A percentile compares a stretch with the other conserved stretches of the same genome.
These are phyloP conservation scores for Pleurotus pulmonarius DNA, from an alignment of 768 basidiomycete genomes.

Conservation along the genomic window DNA sequence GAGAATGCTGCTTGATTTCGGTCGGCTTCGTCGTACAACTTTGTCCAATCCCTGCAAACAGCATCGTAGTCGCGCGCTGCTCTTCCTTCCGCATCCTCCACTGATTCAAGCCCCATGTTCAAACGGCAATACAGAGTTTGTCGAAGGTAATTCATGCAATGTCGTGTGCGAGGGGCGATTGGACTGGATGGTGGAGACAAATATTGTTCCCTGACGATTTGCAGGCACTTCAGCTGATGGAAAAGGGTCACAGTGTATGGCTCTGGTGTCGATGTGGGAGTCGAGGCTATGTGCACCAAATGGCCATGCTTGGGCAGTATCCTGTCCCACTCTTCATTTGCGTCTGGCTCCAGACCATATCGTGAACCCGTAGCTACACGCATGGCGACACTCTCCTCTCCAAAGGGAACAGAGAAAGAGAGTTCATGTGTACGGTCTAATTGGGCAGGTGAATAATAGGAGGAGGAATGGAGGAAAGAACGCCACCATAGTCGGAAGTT, in stretches of 20 bases:
- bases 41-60: slow-evolving; percentile 16
- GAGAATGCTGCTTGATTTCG: slow-evolving; percentile 12
- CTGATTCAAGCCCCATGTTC: slow-evolving; percentile 16
- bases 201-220: slow-evolving; percentile 26
- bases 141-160: slow-evolving; percentile 31
- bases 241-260: slow-evolving; percentile 33
- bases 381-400: slow-evolving; percentile 17
- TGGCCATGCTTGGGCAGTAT: slow-evolving; percentile 27
- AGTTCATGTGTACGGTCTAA: too few species aligned
- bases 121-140: slow-evolving; percentile 27
- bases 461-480: too few species aligned
- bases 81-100: slow-evolving; percentile 9
- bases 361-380: slow-evolving; percentile 18
- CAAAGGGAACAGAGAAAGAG: slow-evolving; percentile 33
- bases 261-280: slow-evolving; percentile 3
- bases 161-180: slow-evolving; percentile 11
- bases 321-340: slow-evolving; percentile 20
- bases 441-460: too few species aligned
- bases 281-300: slow-evolving; percentile 20
- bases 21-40: slow-evolving; percentile 16
- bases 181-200: slow-evolving; percentile 3
- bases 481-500: too few species aligned
- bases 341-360: slow-evolving; percentile 11
- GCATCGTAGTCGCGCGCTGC: slow-evolving; percentile 13
- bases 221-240: slow-evolving; percentile 36